A percentile compares a stretch with the other conserved stretches of the same genome.
These are phyloP conservation scores for Fusarium neocosmosporiellum DNA, from an alignment of 2,329 filamentous ascomycete genomes.

Conservation along the genomic window DNA sequence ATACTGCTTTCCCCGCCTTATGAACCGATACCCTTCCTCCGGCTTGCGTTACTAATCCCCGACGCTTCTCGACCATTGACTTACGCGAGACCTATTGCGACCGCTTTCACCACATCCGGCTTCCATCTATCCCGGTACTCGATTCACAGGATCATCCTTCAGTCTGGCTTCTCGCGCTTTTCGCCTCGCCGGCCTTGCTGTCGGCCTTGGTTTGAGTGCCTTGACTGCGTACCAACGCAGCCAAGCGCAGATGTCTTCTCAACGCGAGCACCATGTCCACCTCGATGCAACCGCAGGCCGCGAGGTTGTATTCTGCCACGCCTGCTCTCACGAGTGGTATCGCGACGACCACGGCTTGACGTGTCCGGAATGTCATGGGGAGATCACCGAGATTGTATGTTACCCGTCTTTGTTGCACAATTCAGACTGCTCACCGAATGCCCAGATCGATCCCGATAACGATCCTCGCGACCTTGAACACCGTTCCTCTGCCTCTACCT, in stretches of 20 bases:
- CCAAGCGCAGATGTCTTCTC: constrained; percentile 56
- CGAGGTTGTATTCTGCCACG: constrained; percentile 88
- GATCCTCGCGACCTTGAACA: constrained; percentile 67
- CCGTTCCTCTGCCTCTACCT: constrained; percentile 43
- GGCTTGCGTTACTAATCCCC: constrained; percentile 3
- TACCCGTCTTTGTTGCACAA: neutral
- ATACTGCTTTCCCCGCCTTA: neutral
- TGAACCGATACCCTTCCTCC: neutral
- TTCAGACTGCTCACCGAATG: neutral
- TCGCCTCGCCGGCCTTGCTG: constrained; percentile 64
- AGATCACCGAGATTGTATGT: constrained; percentile 88
- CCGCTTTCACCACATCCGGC: neutral
- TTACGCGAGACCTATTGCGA: constrained; percentile 6
- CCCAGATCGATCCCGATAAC: constrained; percentile 64
- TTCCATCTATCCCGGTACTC: constrained; percentile 5
- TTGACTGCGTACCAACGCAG: constrained; percentile 64
- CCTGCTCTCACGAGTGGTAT: constrained; percentile 85
- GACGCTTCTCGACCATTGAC: neutral
- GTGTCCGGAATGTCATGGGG: constrained; percentile 82
- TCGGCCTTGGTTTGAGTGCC: constrained; percentile 69
- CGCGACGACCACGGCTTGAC: constrained; percentile 72
- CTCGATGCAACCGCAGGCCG: constrained; percentile 63
- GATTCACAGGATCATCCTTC: constrained; percentile 41
- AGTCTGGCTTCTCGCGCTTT: constrained; percentile 68
- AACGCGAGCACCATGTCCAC: constrained; percentile 46